Base-by-base conservation (phyloP, 1,284 basidiomycete genomes). In the Amylostereum areolatum region DNA sequence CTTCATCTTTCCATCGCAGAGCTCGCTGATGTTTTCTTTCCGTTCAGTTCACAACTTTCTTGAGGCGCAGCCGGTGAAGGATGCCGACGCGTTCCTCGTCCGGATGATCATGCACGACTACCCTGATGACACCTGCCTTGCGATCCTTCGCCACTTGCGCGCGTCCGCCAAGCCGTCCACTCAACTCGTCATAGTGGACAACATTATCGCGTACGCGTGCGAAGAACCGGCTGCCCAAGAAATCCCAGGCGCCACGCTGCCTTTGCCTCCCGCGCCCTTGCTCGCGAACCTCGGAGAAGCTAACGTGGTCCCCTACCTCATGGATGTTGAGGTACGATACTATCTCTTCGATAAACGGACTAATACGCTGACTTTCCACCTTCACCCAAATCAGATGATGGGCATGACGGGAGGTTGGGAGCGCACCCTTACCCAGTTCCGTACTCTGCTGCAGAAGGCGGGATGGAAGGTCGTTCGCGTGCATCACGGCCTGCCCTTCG, bases 121-220 rank as follows among this genome's bases (percentile, higher is more conserved):
- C 37, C 37, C 37, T 5, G 37, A 39, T 25, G 5, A 39, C n/a
- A 25, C n/a, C 12, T 39, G 37, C 12, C 6, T 39, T 5, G 27
- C 5, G 37, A 39, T 39, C 37, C 37, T 39, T 12, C 37, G 37
- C 37, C 5, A 39, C 12, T 25, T 39, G 5, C 5, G 37, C 5
- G 12, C 37, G 37, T 12, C 37, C 12, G 37, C 37, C 5, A 39
- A 5, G 12, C 37, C 37, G 5, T 39, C 37, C n/a, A 39, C 37
- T 25, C 37, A 39, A 25, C 37, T 39, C 6, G 12, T 39, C 12
- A n/a, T 39, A 5, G 37, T 39, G 5, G 37, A 39, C 36, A 45
- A 40, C 37, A 45, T 49, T 9, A 34, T 50, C 10, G 9, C 37
- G 2, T 50, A 53, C 30, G 48, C 52, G 24, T 53, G 53, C 47